Base-by-base conservation (phyloP, 2,329 filamentous ascomycete species). In the Apiospora kogelbergensis region DNA sequence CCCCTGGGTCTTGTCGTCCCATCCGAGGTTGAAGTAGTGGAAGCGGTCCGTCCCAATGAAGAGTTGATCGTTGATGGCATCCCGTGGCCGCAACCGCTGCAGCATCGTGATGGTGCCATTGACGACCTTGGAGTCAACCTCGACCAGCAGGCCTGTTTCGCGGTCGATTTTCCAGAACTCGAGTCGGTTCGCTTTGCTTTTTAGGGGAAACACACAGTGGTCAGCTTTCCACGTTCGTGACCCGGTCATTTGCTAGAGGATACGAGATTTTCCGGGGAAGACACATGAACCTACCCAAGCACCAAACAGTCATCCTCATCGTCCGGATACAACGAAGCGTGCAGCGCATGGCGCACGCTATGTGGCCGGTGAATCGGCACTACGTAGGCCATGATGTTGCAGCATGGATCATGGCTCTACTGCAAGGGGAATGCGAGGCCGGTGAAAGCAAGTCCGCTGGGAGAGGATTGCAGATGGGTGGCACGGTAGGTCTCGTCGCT, bases 351-450 rank as follows among this genome's bases (percentile, higher is more conserved):
- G 68, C 95, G 90, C 72, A 98, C 90, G 83, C 94, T 97, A 79
- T 93, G 98, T 30, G 96, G 92, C 75, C 91, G 88, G 80, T 99
- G 96, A 69, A 99, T 96, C 46, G 96, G 95, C 71, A 94, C 94
- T 76, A 99, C 85, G 80, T 98, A 99, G 67, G 96, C 93, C 96
- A 99, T 99, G 68, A 68, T 76, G 73, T n/a, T 46, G 65, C 41
- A 42, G 69, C 66, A 60, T 66, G 74, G 75, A 70, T 66, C 76
- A 78, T 77, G 68, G 69, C 70, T 73, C 42, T 63, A 30, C 69
- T 57, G 33, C 68, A 30, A 63, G 37, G 41, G 10, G 10, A 40
- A 22, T 63, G 9, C 20, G n/a, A 37, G 26, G 10, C 30, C 20
- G 65, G 10, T 15, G 22, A 17, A 33, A 37, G 42, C 41, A 53